A percentile compares a stretch with the other conserved stretches of the same genome.
Conservation (phyloP, 2,329 filamentous ascomycete genomes). For the Torrubiella hemipterigena region DNA sequence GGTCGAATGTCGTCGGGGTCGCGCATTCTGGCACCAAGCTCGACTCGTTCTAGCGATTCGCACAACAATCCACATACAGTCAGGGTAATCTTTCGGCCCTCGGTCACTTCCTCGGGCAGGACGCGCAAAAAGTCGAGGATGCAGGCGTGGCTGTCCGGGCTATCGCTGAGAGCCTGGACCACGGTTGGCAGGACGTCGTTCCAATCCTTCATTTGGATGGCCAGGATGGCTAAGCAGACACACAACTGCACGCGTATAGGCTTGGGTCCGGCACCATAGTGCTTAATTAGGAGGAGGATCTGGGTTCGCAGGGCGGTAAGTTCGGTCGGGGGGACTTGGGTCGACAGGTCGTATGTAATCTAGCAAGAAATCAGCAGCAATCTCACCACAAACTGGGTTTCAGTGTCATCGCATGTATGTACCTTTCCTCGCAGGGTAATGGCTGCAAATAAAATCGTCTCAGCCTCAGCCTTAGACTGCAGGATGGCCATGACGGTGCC, state of each 20-base stretch:
- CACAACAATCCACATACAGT: conserved; percentile 76
- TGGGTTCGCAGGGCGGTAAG: conserved; percentile 71
- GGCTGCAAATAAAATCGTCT: conserved; percentile 88
- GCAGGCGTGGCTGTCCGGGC: conserved; percentile 68
- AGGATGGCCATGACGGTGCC: conserved; percentile 75
- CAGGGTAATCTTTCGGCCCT: conserved; percentile 98
- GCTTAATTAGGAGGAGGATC: conserved; percentile 67
- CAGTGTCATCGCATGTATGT: conserved; percentile 1
- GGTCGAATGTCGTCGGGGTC: conserved; percentile 3
- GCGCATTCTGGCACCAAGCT: no score
- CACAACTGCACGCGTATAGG: conserved; percentile 83
- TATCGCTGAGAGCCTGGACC: conserved; percentile 64
- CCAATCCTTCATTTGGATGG: conserved; percentile 94
- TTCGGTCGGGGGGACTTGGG: conserved; percentile 70
- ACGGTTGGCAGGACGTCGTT: conserved; percentile 82
- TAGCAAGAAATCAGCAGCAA: no score
- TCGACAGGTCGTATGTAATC: conserved; percentile 88
- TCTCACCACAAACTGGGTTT: conserved; percentile 6
- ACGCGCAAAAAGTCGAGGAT: conserved; percentile 95
- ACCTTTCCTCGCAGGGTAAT: conserved; percentile 98
- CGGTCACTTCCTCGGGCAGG: conserved; percentile 94
- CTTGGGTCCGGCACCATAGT: conserved; percentile 72
- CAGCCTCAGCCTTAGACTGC: conserved; percentile 67
- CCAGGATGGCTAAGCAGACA: conserved; percentile 86
- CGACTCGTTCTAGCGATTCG: no score